Base-by-base conservation (phyloP, 2,329 filamentous ascomycete species). In the Trichoderma atroviride region DNA sequence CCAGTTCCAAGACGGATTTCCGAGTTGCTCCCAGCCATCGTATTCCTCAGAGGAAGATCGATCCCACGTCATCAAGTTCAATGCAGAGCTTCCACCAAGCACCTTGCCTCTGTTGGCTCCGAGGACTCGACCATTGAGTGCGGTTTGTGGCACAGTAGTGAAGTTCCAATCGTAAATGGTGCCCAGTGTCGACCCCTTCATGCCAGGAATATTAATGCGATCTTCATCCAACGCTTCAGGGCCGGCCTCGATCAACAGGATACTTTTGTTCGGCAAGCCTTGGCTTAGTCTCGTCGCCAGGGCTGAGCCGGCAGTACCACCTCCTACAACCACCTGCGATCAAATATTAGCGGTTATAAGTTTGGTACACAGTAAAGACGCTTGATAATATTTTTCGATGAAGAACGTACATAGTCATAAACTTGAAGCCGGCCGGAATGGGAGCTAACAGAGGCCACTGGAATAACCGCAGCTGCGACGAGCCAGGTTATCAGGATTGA, bases 1-100 rank as follows among this genome's bases (percentile, higher is more conserved):
- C 74, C 74, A 78, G 56, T 73, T 63, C 76, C 77, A 78, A 5
- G 74, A 75, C 1, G 68, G 68, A 58, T 78, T 78, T 5, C 76
- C 76, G 2, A 78, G 71, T 24, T 70, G 69, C 13, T 62, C 72
- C 70, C 77, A 78, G 1, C 73, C 73, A 52, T 77, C 75, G 27
- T 78, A 69, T 33, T 71, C 73, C 22, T 70, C 67, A 27, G 72
- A 70, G 2, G 75, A 71, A 4, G 72, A 59, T 3, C 71, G 56
- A 10, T 72, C 57, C 57, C 57, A 60, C 3, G 57, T 60, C 57
- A 60, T 60, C 16, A 60, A 29, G 57, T 60, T 60, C 35, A 60
- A 60, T 5, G 74, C 75, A 22, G 75, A 75, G 1, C 73, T 75
- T 22, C 75, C 76, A 4, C 75, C 76, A 0, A 75, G 70, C 6